Conservation (phyloP, 306 rosid species). For the Cucumis hystrix region DNA sequence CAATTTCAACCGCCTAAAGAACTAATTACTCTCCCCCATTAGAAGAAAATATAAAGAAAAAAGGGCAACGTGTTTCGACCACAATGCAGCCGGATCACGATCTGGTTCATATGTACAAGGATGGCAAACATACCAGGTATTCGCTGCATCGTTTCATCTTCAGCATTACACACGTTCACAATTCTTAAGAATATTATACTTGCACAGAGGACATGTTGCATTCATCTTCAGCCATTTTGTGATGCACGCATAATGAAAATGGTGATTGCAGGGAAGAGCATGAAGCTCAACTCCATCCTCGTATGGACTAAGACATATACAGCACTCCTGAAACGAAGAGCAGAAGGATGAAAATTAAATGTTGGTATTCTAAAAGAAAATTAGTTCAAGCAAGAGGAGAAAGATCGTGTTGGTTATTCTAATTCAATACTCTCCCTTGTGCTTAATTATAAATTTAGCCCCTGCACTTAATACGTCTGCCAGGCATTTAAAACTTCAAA, state of each 20-base stretch:
- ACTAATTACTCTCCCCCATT: neutral
- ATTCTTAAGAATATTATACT: constrained; percentile 83
- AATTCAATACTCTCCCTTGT: neutral
- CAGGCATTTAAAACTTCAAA: neutral
- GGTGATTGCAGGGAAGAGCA: constrained; percentile 92
- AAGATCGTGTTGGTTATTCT: neutral
- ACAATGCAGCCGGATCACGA: neutral
- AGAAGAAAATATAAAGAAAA: too few relatives aligned
- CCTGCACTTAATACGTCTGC: neutral
- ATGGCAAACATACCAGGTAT: neutral
- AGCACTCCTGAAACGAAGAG: constrained; percentile 58
- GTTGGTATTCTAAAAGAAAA: neutral
- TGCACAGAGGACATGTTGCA: constrained; percentile 98
- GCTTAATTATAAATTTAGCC: neutral
- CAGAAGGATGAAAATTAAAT: neutral
- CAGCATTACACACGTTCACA: constrained; percentile 48
- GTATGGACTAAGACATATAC: constrained; percentile 81
- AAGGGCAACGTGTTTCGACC: neutral
- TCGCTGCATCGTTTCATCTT: neutral
- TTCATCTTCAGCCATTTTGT: constrained; percentile 94
- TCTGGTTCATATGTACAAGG: neutral
- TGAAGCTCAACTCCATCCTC: constrained; percentile 88
- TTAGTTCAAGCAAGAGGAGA: neutral
- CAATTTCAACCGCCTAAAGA: neutral
- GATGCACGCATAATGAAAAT: constrained; percentile 71